phyloP scores from a whole-genome alignment of 768 basidiomycete species.

The Boletellus ananiceps region DNA sequence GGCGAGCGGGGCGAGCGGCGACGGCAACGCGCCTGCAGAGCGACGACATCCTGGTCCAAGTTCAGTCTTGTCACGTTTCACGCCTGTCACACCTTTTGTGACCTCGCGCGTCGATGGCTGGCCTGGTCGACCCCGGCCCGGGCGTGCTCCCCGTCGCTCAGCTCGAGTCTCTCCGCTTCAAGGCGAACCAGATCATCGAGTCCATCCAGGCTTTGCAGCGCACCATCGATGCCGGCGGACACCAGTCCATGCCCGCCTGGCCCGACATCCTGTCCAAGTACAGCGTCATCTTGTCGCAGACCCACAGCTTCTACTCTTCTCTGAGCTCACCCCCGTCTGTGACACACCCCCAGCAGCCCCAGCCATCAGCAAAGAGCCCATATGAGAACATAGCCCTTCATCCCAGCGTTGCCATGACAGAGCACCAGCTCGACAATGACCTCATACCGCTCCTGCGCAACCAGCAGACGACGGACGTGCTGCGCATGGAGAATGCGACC shows the following conservation, averaged over 20 bases:
- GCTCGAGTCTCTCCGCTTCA: slow-evolving; percentile 73
- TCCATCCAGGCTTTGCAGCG: slow-evolving; percentile 63
- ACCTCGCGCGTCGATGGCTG: slow-evolving; percentile 4
- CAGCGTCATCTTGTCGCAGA: slow-evolving; percentile 78
- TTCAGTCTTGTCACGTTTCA: slow-evolving; percentile 13
- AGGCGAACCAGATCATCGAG: slow-evolving; percentile 74
- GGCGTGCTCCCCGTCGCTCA: slow-evolving; percentile 56
- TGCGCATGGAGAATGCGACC: slow-evolving; percentile 64
- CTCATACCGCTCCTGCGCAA: slow-evolving; percentile 73
- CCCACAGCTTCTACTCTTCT: slow-evolving; percentile 68
- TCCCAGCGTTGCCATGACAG: slow-evolving; percentile 52
- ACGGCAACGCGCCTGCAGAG: slow-evolving; percentile 9
- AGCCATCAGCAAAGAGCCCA: slow-evolving; percentile 25
- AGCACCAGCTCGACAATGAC: slow-evolving; percentile 66
- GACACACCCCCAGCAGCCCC: slow-evolving; percentile 13
- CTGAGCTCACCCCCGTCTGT: slow-evolving; percentile 40
- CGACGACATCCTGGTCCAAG: slow-evolving; percentile 8
- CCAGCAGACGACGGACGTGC: slow-evolving; percentile 74
- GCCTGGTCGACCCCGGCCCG: slow-evolving; percentile 18
- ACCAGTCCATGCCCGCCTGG: slow-evolving; percentile 68
- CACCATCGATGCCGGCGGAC: slow-evolving; percentile 46
- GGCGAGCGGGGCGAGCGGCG: background rate
- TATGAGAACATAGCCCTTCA: slow-evolving; percentile 69
- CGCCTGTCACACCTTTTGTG: slow-evolving; percentile 14
- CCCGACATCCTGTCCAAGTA: slow-evolving; percentile 85